A percentile compares a stretch with the other conserved stretches of the same genome.
phyloP scores from a whole-genome alignment of 345 rosid species.

The Eucalyptus marginata region DNA sequence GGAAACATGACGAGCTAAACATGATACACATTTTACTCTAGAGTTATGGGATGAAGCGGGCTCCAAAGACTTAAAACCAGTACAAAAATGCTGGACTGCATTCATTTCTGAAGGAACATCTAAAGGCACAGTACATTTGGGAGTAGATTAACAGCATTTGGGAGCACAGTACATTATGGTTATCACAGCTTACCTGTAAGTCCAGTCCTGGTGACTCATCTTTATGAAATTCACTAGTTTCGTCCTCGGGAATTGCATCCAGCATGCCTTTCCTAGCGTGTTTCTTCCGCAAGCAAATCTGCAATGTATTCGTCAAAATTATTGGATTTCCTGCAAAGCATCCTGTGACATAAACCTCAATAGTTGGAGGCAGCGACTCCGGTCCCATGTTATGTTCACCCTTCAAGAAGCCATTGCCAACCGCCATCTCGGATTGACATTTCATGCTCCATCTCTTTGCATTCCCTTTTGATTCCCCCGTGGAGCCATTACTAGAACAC shows the following conservation, averaged over 20 bases:
- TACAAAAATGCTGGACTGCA: background rate
- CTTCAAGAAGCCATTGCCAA: conserved; percentile 54
- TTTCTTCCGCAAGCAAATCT: conserved; percentile 58
- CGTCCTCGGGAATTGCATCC: conserved; percentile 75
- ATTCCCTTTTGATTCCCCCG: conserved; percentile 43
- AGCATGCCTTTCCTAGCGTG: conserved; percentile 33
- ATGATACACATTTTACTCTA: background rate
- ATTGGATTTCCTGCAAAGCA: conserved; percentile 68
- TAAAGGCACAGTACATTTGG: background rate
- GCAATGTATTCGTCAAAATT: conserved; percentile 70
- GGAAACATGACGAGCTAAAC: background rate
- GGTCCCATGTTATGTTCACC: conserved; percentile 37
- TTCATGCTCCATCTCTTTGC: conserved; percentile 61
- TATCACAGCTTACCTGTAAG: conserved; percentile 39
- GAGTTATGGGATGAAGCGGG: background rate
- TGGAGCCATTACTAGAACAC: conserved; percentile 39
- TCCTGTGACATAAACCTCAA: conserved; percentile 87
- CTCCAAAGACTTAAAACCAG: background rate
- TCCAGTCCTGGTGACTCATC: conserved; percentile 22
- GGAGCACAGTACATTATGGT: background rate
- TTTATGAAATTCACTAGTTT: conserved; percentile 34
- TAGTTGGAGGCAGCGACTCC: conserved; percentile 33
- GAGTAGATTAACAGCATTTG: background rate
- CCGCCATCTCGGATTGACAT: conserved; percentile 47
- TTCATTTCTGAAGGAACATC: background rate